phyloP scores from a whole-genome alignment of 164 flowering plant species.

The Houttuynia cordata region DNA sequence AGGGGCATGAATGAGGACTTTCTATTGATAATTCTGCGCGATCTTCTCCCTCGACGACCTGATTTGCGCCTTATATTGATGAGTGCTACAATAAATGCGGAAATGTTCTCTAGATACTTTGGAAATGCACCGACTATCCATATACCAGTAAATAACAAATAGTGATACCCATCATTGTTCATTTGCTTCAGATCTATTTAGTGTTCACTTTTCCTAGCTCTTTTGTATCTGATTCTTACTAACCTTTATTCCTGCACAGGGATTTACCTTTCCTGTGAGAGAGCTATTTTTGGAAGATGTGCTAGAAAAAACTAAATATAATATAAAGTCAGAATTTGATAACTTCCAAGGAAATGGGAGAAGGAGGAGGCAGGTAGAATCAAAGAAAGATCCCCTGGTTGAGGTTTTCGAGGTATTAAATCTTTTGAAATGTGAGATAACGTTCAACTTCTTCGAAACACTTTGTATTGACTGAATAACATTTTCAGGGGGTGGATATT shows the following conservation, averaged over 20 bases:
- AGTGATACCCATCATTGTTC: not conserved
- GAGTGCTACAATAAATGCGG: conserved; percentile 98
- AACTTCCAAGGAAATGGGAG: conserved; percentile 48
- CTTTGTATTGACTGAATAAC: too few species aligned
- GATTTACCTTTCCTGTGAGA: conserved; percentile 69
- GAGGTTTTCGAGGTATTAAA: conserved; percentile 63
- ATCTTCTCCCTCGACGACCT: conserved; percentile 85
- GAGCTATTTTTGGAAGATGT: conserved; percentile 82
- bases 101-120: conserved; percentile 81
- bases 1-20: conserved; percentile 99
- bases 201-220: not conserved
- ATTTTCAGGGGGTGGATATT: conserved; percentile 60
- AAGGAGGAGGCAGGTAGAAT: conserved; percentile 49
- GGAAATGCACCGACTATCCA: conserved; percentile 83
- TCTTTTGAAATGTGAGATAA: not conserved
- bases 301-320: conserved; percentile 63
- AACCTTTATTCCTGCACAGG: conserved; percentile 21
- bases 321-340: conserved; percentile 50
- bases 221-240: not conserved
- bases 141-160: conserved; percentile 46
- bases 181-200: not conserved
- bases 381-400: conserved; percentile 60
- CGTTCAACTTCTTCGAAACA: not conserved
- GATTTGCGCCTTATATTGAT: conserved; percentile 80
- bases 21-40: conserved; percentile 69